A percentile compares a stretch with the other conserved stretches of the same genome.
Evolutionary conservation across 169 alveolate genomes (phyloP).

Genomic region (Babesia sp.): DNA sequence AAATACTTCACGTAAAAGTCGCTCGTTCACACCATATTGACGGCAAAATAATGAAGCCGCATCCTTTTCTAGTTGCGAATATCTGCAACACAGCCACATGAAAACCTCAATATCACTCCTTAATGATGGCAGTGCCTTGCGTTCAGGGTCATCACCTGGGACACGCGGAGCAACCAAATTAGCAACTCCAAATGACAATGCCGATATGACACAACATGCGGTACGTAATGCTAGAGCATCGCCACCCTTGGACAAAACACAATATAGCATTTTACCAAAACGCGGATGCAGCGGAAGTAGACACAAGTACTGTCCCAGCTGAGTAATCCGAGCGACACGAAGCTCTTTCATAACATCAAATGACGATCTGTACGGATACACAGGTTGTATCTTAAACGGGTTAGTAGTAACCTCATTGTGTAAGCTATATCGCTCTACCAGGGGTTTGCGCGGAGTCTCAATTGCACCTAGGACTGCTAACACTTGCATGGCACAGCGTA

Average conservation of each 20-base stretch:
- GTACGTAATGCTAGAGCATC: slow-evolving; percentile 5
- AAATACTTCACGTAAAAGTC: slow-evolving; percentile 38
- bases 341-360: slow-evolving; percentile 1
- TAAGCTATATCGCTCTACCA: slow-evolving; percentile 1
- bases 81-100: slow-evolving; percentile 42
- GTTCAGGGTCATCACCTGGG: not conserved
- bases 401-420: slow-evolving; percentile 19
- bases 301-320: slow-evolving; percentile 35
- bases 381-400: slow-evolving; percentile 19
- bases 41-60: slow-evolving; percentile 13
- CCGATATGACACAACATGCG: slow-evolving; percentile 45
- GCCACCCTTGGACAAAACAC: slow-evolving; percentile 13
- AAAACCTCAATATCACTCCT: slow-evolving; percentile 46
- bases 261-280: slow-evolving; percentile 48
- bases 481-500: slow-evolving; percentile 33
- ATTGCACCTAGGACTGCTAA: slow-evolving; percentile 42
- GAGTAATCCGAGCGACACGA: slow-evolving; percentile 19
- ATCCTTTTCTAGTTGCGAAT: not conserved
- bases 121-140: slow-evolving; percentile 3
- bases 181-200: slow-evolving; percentile 37
- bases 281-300: slow-evolving; percentile 64
- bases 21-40: slow-evolving; percentile 16
- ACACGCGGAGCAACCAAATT: slow-evolving; percentile 4
- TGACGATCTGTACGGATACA: slow-evolving; percentile 5
- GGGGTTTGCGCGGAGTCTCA: slow-evolving; percentile 6